Percentiles rank a stretch among this genome's conserved stretches.
Conservation (phyloP, 208 protist species). For the Trypanosoma boissoni region DNA sequence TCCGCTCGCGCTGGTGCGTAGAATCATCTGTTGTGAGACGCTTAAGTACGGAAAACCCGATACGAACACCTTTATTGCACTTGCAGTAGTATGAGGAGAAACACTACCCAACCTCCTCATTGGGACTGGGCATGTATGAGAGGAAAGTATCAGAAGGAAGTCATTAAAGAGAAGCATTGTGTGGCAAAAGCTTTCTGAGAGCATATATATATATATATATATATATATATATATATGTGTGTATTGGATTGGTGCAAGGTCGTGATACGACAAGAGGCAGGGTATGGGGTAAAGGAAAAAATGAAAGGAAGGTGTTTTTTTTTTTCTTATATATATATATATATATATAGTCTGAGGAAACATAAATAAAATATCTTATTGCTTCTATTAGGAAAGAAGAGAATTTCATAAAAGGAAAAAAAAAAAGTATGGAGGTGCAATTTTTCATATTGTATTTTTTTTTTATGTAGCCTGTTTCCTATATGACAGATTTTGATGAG, state of each 20-base stretch:
- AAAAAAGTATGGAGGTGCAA: slow-evolving; percentile 1
- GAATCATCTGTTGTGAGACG: slow-evolving; percentile 53
- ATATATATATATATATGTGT: not conserved
- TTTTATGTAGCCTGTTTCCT: too few species aligned
- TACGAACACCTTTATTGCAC: slow-evolving; percentile 20
- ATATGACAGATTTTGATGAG: too few species aligned
- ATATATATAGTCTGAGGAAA: too few species aligned
- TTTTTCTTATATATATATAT: too few species aligned
- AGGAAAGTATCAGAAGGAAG: not conserved
- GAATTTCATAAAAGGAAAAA: not conserved
- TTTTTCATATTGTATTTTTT: too few species aligned
- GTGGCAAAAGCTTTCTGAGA: not conserved
- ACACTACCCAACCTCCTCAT: not conserved
- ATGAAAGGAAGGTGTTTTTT: not conserved
- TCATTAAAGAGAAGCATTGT: not conserved
- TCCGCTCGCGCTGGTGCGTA: slow-evolving; percentile 60
- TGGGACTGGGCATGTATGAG: not conserved
- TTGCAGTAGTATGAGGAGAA: slow-evolving; percentile 11
- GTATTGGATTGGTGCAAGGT: too few species aligned
- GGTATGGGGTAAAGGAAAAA: not conserved
- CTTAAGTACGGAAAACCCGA: slow-evolving; percentile 22
- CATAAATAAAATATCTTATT: too few species aligned
- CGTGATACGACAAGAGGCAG: too few species aligned
- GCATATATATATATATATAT: slow-evolving; percentile 19
- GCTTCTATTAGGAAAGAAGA: not conserved